Evolutionary conservation across 257 asterid species (phyloP).

Genomic region (Solanum dulcamara): DNA sequence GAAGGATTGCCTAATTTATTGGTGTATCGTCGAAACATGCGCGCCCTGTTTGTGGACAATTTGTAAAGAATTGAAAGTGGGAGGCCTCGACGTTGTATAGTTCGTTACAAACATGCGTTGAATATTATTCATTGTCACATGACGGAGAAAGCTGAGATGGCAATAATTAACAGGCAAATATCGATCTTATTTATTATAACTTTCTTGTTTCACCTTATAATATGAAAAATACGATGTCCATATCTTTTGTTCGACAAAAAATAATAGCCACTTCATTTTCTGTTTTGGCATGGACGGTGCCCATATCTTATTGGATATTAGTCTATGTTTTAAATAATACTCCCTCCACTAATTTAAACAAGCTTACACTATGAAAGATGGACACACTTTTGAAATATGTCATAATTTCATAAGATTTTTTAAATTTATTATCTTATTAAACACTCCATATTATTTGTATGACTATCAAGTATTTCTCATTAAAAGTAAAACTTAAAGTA

Average conservation of each 20-base stretch:
- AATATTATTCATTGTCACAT: background rate
- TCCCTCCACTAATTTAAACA: background rate
- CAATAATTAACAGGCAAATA: background rate
- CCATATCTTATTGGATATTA: background rate
- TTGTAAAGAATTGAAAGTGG: conserved; percentile 6
- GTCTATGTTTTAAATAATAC: background rate
- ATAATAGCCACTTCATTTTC: background rate
- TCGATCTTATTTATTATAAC: background rate
- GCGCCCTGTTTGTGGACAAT: conserved; percentile 15
- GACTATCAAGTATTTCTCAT: too few species aligned
- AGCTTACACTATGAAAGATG: too few species aligned
- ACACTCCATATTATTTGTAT: too few species aligned
- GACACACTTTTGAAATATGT: background rate
- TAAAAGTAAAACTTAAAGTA: too few species aligned
- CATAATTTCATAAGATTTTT: background rate
- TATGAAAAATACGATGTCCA: background rate
- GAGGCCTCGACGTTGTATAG: conserved; percentile 6
- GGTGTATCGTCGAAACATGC: conserved; percentile 7
- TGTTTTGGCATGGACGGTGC: background rate
- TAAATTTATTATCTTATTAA: too few species aligned
- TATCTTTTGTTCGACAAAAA: background rate
- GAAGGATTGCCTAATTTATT: background rate
- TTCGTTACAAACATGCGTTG: background rate
- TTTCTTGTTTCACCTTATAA: background rate
- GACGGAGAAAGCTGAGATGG: background rate